A percentile compares a stretch with the other conserved stretches of the same genome.
Evolutionary conservation across 208 protist genomes (phyloP).

Genomic region (Wallacemonas sp.): DNA sequence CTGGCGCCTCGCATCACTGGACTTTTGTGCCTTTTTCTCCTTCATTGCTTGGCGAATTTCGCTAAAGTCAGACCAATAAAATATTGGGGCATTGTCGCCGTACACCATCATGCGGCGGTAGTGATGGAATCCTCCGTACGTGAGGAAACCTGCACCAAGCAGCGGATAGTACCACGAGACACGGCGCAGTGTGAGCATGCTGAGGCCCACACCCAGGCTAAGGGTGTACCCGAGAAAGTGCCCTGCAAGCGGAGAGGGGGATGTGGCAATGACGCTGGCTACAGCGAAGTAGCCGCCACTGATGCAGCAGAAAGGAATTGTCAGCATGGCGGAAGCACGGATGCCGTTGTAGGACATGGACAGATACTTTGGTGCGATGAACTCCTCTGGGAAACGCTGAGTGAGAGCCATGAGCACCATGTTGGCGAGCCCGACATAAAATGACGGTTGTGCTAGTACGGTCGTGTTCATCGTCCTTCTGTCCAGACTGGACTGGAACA

Average conservation of each 20-base stretch:
- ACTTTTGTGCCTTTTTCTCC: slow-evolving; percentile 19
- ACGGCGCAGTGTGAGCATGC: slow-evolving; percentile 65
- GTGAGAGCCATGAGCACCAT: slow-evolving; percentile 76
- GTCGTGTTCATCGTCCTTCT: slow-evolving; percentile 65
- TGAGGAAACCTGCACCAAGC: slow-evolving; percentile 72
- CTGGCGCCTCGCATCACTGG: slow-evolving; percentile 2
- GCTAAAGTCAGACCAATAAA: slow-evolving; percentile 74
- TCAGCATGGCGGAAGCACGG: slow-evolving; percentile 60
- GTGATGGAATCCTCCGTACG: slow-evolving; percentile 84
- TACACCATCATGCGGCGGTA: slow-evolving; percentile 87
- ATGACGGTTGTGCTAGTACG: slow-evolving; percentile 76
- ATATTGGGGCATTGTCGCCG: slow-evolving; percentile 83
- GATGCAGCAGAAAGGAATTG: slow-evolving; percentile 79
- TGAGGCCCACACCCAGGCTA: slow-evolving; percentile 64
- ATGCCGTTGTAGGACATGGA: slow-evolving; percentile 84
- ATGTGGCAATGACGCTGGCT: slow-evolving; percentile 65
- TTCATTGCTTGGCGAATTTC: slow-evolving; percentile 41
- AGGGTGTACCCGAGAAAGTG: slow-evolving; percentile 72
- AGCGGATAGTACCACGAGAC: slow-evolving; percentile 89
- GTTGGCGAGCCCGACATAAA: slow-evolving; percentile 79
- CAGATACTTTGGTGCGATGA: slow-evolving; percentile 70
- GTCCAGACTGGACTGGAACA: slow-evolving; percentile 81
- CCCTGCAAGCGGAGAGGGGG: slow-evolving; percentile 51
- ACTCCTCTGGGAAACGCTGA: slow-evolving; percentile 81
- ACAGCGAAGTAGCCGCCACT: slow-evolving; percentile 70